phyloP scores from a whole-genome alignment of 176 grass and related monocot species.

The Oryza glumipatula region DNA sequence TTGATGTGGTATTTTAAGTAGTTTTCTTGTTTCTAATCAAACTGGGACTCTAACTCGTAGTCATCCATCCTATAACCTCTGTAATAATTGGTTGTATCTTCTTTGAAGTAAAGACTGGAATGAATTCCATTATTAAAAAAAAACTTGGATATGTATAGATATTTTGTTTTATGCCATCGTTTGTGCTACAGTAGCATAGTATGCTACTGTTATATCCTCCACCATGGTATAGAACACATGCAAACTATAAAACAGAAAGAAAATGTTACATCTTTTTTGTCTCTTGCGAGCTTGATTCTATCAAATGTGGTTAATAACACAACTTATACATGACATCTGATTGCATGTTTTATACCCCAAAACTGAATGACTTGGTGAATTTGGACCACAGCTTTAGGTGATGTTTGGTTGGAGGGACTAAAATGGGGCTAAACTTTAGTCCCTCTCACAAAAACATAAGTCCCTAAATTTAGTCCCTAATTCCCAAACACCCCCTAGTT shows the following conservation, averaged over 20 bases:
- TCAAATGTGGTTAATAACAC: neutral
- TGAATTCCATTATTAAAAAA: too few relatives aligned
- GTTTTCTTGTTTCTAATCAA: too few relatives aligned
- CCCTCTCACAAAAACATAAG: too few relatives aligned
- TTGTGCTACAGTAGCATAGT: neutral
- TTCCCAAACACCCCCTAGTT: neutral
- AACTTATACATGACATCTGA: neutral
- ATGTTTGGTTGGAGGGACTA: too few relatives aligned
- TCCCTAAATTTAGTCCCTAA: too few relatives aligned
- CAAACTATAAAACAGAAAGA: neutral
- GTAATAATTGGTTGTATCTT: too few relatives aligned
- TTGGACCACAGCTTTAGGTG: neutral
- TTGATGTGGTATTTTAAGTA: too few relatives aligned
- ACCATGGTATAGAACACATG: neutral
- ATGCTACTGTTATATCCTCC: neutral
- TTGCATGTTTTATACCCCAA: neutral
- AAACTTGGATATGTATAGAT: neutral
- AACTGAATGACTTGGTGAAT: neutral
- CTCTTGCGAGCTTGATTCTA: neutral
- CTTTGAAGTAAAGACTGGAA: too few relatives aligned
- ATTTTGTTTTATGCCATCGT: neutral
- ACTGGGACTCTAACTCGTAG: too few relatives aligned
- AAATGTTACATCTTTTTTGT: neutral
- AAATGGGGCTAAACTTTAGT: too few relatives aligned
- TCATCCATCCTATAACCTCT: too few relatives aligned